These are phyloP conservation scores for Asterochloris sp. DNA, from an alignment of 139 green algal genomes.

Conservation along the genomic window DNA sequence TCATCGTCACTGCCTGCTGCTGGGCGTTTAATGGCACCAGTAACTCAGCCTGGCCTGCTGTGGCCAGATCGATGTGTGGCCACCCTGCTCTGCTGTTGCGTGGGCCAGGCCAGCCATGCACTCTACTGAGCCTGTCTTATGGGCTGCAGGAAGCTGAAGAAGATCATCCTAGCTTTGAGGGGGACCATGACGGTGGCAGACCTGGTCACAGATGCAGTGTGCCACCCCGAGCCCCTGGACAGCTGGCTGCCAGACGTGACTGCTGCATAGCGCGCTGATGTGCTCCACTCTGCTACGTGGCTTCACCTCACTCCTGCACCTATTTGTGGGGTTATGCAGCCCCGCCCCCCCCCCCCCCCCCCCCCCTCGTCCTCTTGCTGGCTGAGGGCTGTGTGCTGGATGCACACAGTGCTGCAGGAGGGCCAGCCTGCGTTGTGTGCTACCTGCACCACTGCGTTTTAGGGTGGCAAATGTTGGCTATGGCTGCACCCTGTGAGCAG, in stretches of 20 bases:
- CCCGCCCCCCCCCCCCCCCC: background rate
- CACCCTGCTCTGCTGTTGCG: background rate
- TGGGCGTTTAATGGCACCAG: background rate
- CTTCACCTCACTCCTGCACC: background rate
- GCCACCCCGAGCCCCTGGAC: conserved; percentile 33
- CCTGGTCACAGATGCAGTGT: conserved; percentile 48
- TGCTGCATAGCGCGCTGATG: background rate
- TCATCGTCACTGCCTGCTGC: background rate
- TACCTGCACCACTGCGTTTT: no score
- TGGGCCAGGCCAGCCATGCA: background rate
- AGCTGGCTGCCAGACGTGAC: conserved; percentile 39
- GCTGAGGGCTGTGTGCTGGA: background rate
- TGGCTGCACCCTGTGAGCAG: no score
- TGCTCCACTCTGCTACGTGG: background rate
- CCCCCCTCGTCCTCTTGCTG: background rate
- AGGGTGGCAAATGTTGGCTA: no score
- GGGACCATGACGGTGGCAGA: conserved; percentile 57
- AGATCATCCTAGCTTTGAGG: conserved; percentile 51
- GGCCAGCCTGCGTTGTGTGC: background rate
- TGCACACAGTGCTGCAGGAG: background rate
- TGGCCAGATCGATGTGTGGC: background rate
- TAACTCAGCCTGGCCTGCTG: background rate
- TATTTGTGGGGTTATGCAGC: background rate
- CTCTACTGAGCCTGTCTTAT: background rate
- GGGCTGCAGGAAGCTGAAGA: conserved; percentile 16